Percentiles rank a stretch among this genome's conserved stretches.
These are phyloP conservation scores for Candida labiduridarum DNA, from an alignment of 1,139 yeast genomes.

Conservation along the genomic window DNA sequence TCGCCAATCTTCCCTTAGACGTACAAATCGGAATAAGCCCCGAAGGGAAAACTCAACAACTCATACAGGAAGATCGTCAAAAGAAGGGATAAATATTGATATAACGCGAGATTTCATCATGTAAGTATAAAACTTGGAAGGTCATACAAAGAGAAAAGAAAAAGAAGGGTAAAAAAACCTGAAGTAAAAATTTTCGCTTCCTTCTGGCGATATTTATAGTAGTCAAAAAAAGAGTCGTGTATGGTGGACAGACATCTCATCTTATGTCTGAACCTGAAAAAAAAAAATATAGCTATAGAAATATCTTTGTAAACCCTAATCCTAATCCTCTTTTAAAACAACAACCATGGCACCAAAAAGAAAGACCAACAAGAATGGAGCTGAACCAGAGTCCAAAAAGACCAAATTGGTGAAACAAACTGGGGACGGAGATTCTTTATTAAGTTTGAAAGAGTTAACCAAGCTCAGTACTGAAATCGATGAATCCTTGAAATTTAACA, in stretches of 20 bases:
- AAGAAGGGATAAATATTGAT: constrained; percentile 46
- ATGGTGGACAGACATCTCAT: constrained; percentile 5
- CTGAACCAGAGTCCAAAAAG: constrained; percentile 11
- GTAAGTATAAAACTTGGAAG: constrained; percentile 58
- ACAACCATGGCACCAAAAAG: constrained; percentile 24
- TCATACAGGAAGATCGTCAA: constrained; percentile 12
- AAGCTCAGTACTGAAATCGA: constrained; percentile 33
- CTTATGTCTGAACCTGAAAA: constrained; percentile 5
- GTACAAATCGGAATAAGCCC: constrained; percentile 39
- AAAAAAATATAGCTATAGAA: background rate
- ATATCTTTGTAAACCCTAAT: constrained; percentile 10
- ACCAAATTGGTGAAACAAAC: constrained; percentile 5
- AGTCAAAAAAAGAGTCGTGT: background rate
- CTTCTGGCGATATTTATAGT: background rate
- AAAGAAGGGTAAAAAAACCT: constrained; percentile 5
- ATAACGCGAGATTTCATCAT: constrained; percentile 66
- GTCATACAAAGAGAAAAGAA: constrained; percentile 38
- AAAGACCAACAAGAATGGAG: constrained; percentile 15
- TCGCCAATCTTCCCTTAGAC: constrained; percentile 41
- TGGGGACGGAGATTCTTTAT: constrained; percentile 7
- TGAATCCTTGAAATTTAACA: constrained; percentile 47
- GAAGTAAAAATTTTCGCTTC: constrained; percentile 6
- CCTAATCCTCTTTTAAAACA: constrained; percentile 23
- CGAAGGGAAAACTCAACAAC: constrained; percentile 36
- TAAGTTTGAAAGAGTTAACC: constrained; percentile 34